Conservation (phyloP, 805 yeast genomes). For the Komagataella mondaviorum region DNA sequence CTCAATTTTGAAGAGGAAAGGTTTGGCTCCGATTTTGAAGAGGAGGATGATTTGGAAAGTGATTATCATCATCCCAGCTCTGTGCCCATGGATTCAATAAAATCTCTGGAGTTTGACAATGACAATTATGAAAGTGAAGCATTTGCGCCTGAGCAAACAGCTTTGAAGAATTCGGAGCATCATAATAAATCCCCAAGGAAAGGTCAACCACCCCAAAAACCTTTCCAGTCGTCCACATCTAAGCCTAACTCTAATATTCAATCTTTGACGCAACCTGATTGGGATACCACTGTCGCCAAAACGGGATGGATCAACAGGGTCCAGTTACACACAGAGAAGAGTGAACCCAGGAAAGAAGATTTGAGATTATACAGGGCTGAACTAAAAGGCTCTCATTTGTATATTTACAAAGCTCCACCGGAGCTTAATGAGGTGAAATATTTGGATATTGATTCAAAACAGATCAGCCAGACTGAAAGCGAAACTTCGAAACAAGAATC, state of each 20-base stretch:
- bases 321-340: constrained; percentile 9
- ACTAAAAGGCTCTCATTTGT: constrained; percentile 53
- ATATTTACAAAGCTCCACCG: constrained; percentile 44
- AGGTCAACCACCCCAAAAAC: not conserved
- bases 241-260: not conserved
- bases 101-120: not conserved
- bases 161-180: not conserved
- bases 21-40: not conserved
- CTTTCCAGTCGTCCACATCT: not conserved
- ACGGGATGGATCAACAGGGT: constrained; percentile 50
- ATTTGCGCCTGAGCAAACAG: not conserved
- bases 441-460: constrained; percentile 10
- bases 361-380: constrained; percentile 47
- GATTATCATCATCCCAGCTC: not conserved
- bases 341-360: constrained; percentile 11
- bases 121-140: not conserved
- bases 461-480: not conserved
- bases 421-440: constrained; percentile 25
- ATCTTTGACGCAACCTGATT: constrained; percentile 14
- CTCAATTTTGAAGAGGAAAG: not conserved
- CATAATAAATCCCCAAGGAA: not conserved
- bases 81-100: not conserved
- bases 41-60: not conserved
- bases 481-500: not conserved
- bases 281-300: constrained; percentile 26